Base-by-base conservation (phyloP, 371 early-diverging fungal species). In the Rhizopus delemar region DNA sequence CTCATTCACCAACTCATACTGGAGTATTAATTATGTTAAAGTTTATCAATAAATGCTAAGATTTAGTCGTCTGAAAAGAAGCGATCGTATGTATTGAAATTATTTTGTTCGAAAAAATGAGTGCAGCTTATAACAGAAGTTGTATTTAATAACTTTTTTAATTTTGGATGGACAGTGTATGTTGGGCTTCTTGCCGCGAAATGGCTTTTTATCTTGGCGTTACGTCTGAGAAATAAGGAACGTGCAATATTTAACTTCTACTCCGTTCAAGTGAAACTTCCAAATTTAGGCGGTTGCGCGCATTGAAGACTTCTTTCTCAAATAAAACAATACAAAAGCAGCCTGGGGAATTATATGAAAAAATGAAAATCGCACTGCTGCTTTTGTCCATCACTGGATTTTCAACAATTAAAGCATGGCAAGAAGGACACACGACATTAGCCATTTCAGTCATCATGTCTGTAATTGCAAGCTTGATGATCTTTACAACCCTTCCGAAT, bases 401-500 rank as follows among this genome's bases (percentile, higher is more conserved):
- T 22, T 15, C 31, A 7, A 15, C 46, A 4, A 15, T 7, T 29
- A 28, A 29, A 29, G 46, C 46, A 5, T 46, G 16, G 29, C 46
- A 46, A 22, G 60, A 56, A 33, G 68, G 62, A 32, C 81, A 88
- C 66, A 85, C 89, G 58, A 87, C 92, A 9, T 62, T 92, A 33
- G 82, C 81, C 2, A 82, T 90, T 50, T 89, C 88, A 39, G 38
- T 80, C 8, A 77, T 84, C 34, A 80, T 91, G 28, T 82, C 93
- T 6, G 53, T 80, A n/a, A 59, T 91, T 5, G 93, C 92, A 0
- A 84, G 82, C 3, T 61, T 85, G 29, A 76, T 74, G 22, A 83
- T 88, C 3, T 84, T 75, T 80, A 74, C 72, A 34, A 60, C 82
- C 1, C 61, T 90, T 33, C 91, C 91, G 0, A 77, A 70, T 36